Conservation (phyloP, 108 stramenopile species). For the Cylindrotheca fusiformis region DNA sequence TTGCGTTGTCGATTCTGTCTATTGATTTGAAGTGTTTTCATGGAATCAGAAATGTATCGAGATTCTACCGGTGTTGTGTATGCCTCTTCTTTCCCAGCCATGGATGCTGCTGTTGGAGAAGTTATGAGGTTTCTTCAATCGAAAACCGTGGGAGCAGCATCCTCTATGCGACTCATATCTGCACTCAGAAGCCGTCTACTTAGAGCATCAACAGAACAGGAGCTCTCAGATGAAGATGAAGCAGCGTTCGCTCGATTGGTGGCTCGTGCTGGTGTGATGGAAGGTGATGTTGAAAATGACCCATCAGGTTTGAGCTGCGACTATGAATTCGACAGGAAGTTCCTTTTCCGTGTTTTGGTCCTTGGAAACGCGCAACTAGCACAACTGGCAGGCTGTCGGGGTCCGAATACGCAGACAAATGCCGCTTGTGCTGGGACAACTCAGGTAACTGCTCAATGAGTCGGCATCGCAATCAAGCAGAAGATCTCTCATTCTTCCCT, state of each 20-base stretch:
- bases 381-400: slow-evolving; percentile 91
- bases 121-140: slow-evolving; percentile 91
- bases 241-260: slow-evolving; percentile 78
- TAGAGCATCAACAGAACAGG: slow-evolving; percentile 57
- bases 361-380: slow-evolving; percentile 96
- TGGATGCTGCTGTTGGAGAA: slow-evolving; percentile 96
- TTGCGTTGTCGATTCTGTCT: too few species aligned
- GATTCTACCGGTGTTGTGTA: slow-evolving; percentile 94
- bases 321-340: slow-evolving; percentile 96
- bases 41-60: slow-evolving; percentile 76
- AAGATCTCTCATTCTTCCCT: neutral
- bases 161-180: slow-evolving; percentile 69
- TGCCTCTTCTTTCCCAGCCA: slow-evolving; percentile 93
- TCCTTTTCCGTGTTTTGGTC: slow-evolving; percentile 94
- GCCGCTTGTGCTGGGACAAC: slow-evolving; percentile 98
- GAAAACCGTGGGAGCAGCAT: slow-evolving; percentile 82
- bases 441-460: slow-evolving; percentile 29
- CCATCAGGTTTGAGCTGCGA: neutral
- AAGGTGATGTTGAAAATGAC: slow-evolving; percentile 20
- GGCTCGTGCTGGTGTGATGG: slow-evolving; percentile 38
- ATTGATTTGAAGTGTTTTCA: neutral
- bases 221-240: slow-evolving; percentile 83
- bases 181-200: slow-evolving; percentile 78
- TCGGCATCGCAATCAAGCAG: neutral
- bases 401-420: slow-evolving; percentile 97